These are phyloP conservation scores for Funneliformis caledonium DNA, from an alignment of 371 early-diverging fungal genomes.

Conservation along the genomic window DNA sequence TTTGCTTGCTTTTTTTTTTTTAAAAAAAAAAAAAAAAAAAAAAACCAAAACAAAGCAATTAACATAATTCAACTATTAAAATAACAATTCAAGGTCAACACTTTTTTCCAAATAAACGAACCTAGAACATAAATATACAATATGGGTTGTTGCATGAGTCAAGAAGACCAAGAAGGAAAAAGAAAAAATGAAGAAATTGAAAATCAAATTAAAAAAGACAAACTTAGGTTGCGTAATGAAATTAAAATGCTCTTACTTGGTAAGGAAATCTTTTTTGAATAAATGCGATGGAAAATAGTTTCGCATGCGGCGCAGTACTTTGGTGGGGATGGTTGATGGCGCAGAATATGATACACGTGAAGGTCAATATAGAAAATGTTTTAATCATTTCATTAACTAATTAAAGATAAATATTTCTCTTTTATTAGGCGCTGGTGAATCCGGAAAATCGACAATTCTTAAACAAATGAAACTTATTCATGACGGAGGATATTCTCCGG, in stretches of 20 bases:
- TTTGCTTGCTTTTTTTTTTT: too few species aligned
- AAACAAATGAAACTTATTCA: slow-evolving; percentile 98
- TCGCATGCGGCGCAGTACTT: neutral
- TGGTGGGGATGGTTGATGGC: neutral
- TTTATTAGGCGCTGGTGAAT: slow-evolving; percentile 91
- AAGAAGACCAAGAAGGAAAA: slow-evolving; percentile 83
- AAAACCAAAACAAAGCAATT: too few species aligned
- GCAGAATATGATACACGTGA: neutral
- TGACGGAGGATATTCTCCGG: slow-evolving; percentile 84
- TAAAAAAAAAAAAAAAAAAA: too few species aligned
- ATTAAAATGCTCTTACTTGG: slow-evolving; percentile 96
- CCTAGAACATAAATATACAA: neutral
- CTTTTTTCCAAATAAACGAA: neutral
- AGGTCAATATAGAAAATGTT: too few species aligned
- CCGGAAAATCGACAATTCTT: slow-evolving; percentile 95
- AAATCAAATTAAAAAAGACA: slow-evolving; percentile 81
- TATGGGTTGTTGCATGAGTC: slow-evolving; percentile 93
- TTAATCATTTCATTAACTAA: slow-evolving; percentile 8
- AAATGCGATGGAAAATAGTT: neutral
- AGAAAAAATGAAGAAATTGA: slow-evolving; percentile 90
- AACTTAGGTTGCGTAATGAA: slow-evolving; percentile 79
- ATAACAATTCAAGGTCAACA: too few species aligned
- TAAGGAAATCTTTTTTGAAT: slow-evolving; percentile 43
- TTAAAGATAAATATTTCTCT: neutral
- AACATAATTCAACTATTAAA: too few species aligned